Evolutionary conservation across 2,329 filamentous ascomycete genomes (phyloP).

Genomic region (Metarhizium album): DNA sequence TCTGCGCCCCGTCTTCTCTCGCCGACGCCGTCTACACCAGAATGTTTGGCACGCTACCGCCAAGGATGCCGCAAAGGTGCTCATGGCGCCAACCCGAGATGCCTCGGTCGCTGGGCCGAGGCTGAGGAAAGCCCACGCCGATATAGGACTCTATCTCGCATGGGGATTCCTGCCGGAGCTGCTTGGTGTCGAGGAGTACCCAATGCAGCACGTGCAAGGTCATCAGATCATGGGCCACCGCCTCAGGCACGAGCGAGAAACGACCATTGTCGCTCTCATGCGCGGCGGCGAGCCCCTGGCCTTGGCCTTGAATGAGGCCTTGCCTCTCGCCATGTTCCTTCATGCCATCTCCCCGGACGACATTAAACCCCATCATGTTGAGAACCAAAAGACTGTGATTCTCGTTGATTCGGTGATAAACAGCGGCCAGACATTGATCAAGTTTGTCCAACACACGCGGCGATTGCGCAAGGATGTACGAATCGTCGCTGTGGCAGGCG

Average conservation of each 20-base stretch:
- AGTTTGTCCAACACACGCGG: constrained; percentile 39
- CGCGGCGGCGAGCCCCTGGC: constrained; percentile 53
- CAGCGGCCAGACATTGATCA: constrained; percentile 36
- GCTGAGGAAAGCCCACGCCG: constrained; percentile 37
- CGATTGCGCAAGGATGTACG: constrained; percentile 23
- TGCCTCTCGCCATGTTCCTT: constrained; percentile 40
- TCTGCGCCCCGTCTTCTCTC: constrained; percentile 11
- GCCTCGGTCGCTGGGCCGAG: constrained; percentile 30
- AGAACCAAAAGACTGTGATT: constrained; percentile 29
- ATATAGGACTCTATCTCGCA: constrained; percentile 43
- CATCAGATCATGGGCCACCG: constrained; percentile 31
- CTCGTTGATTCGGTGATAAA: constrained; percentile 54
- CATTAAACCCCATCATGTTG: constrained; percentile 30
- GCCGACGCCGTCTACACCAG: background rate
- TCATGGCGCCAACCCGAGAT: constrained; percentile 44
- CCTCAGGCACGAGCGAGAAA: constrained; percentile 35
- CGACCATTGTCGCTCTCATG: constrained; percentile 50
- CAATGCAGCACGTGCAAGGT: constrained; percentile 42
- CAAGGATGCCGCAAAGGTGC: constrained; percentile 33
- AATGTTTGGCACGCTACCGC: constrained; percentile 32
- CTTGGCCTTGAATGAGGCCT: constrained; percentile 40
- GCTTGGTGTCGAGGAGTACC: constrained; percentile 37
- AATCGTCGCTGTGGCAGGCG: constrained; percentile 45
- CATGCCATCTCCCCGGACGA: constrained; percentile 32
- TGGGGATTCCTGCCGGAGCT: constrained; percentile 32